phyloP scores from a whole-genome alignment of 352 stramenopile genomes.

The Globisporangium apiculatum region DNA sequence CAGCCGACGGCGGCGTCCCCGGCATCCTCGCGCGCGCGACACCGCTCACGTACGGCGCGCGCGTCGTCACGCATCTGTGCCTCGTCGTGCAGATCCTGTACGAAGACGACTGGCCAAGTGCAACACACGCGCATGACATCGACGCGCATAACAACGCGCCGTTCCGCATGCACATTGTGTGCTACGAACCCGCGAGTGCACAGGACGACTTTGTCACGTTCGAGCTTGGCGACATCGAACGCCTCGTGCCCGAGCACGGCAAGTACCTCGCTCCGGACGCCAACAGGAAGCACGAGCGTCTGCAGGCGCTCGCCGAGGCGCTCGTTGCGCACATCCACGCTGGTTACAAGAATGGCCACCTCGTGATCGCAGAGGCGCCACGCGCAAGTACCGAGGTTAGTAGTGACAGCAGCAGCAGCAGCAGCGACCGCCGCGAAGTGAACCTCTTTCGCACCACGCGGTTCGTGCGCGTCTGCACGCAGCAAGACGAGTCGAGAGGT shows the following conservation, averaged over 20 bases:
- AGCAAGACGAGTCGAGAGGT: too few species aligned
- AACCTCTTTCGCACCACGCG: constrained; percentile 46
- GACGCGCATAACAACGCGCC: constrained; percentile 17
- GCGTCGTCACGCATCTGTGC: constrained; percentile 30
- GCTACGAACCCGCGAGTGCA: constrained; percentile 40
- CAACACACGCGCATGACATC: neutral
- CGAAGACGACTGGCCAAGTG: constrained; percentile 24
- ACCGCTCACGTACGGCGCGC: constrained; percentile 31
- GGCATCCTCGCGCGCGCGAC: constrained; percentile 44
- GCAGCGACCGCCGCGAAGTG: constrained; percentile 21
- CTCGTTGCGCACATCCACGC: constrained; percentile 38
- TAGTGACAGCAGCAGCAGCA: constrained; percentile 1
- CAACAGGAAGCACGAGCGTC: constrained; percentile 24
- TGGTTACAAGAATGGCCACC: constrained; percentile 64
- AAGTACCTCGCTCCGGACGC: constrained; percentile 25
- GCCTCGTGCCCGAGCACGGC: constrained; percentile 27
- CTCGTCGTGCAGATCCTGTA: constrained; percentile 58
- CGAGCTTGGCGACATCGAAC: constrained; percentile 35
- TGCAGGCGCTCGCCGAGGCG: constrained; percentile 35
- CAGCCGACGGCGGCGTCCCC: constrained; percentile 32
- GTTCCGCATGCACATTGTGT: constrained; percentile 41
- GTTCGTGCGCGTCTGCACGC: constrained; percentile 14
- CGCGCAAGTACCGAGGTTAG: neutral
- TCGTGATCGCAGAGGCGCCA: constrained; percentile 45
- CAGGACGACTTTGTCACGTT: constrained; percentile 44